Conservation (phyloP, 1,139 yeast species). For the Protomyces gravidus region DNA sequence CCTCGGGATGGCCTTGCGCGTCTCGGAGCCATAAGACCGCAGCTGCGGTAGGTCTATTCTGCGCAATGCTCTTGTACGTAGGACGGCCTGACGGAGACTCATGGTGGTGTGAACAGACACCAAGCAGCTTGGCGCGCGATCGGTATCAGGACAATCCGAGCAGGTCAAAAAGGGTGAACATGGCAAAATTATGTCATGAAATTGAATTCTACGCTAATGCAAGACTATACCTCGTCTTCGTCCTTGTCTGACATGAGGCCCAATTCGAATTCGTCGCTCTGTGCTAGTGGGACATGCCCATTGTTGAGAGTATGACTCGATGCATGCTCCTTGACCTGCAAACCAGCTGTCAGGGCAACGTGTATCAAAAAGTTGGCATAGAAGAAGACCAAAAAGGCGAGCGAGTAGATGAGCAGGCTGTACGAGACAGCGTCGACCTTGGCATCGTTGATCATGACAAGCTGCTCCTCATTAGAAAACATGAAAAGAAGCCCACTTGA, state of each 20-base stretch:
- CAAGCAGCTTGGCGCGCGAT: too few species aligned
- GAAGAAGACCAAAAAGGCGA: slow-evolving; percentile 66
- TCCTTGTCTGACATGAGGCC: slow-evolving; percentile 1
- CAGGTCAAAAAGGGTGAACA: too few species aligned
- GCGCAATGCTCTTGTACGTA: background rate
- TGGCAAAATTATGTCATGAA: background rate
- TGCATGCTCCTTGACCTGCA: background rate
- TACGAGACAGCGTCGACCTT: slow-evolving; percentile 85
- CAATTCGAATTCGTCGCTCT: background rate
- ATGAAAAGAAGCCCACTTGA: slow-evolving; percentile 77
- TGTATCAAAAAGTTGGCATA: slow-evolving; percentile 25
- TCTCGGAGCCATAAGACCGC: background rate
- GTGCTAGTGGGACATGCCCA: background rate
- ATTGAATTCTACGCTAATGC: background rate
- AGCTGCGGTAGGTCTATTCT: background rate
- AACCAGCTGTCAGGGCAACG: slow-evolving; percentile 15
- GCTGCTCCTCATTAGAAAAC: slow-evolving; percentile 90
- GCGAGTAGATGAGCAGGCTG: slow-evolving; percentile 64
- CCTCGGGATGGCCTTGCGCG: background rate
- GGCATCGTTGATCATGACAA: slow-evolving; percentile 61
- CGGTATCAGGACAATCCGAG: too few species aligned
- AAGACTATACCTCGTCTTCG: background rate
- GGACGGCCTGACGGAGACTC: background rate
- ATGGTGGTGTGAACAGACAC: too few species aligned
- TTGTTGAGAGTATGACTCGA: background rate